phyloP scores from a whole-genome alignment of 345 rosid species.

The Stellera chamaejasme region DNA sequence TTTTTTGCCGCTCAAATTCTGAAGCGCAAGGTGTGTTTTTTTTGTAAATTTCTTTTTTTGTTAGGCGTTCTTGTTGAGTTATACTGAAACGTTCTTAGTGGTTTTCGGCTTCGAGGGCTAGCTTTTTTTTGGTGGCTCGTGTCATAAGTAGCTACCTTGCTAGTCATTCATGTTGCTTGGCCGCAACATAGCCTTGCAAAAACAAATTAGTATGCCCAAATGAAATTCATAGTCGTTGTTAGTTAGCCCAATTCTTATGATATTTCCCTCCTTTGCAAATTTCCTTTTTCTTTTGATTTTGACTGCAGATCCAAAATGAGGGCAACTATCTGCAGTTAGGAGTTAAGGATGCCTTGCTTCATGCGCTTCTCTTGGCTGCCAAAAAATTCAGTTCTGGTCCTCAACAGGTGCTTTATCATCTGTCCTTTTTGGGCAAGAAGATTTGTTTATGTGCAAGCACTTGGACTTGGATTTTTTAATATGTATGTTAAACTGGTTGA shows the following conservation, averaged over 20 bases:
- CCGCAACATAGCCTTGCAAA: background rate
- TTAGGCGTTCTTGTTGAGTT: background rate
- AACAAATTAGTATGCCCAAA: background rate
- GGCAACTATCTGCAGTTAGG: conserved; percentile 59
- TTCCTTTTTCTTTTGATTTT: conserved; percentile 1
- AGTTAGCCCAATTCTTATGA: background rate
- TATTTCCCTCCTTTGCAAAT: background rate
- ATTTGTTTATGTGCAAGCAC: background rate
- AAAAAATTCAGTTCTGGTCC: conserved; percentile 80
- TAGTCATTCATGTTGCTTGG: no score
- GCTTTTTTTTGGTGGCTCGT: background rate
- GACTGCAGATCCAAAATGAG: conserved; percentile 78
- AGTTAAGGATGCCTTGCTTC: conserved; percentile 70
- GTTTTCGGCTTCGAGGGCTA: background rate
- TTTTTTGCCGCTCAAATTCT: conserved; percentile 98
- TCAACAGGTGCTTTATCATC: conserved; percentile 63
- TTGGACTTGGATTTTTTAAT: background rate
- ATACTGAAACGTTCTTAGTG: background rate
- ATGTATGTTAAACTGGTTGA: no score
- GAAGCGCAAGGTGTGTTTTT: conserved; percentile 64
- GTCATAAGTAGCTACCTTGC: no score
- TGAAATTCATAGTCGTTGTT: no score
- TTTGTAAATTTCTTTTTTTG: background rate
- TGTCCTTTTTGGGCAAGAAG: background rate
- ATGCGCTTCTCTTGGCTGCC: conserved; percentile 80